Percentiles rank a stretch among this genome's conserved stretches.
Conservation (phyloP, 1,284 basidiomycete species). For the Ustilago cynodontis region DNA sequence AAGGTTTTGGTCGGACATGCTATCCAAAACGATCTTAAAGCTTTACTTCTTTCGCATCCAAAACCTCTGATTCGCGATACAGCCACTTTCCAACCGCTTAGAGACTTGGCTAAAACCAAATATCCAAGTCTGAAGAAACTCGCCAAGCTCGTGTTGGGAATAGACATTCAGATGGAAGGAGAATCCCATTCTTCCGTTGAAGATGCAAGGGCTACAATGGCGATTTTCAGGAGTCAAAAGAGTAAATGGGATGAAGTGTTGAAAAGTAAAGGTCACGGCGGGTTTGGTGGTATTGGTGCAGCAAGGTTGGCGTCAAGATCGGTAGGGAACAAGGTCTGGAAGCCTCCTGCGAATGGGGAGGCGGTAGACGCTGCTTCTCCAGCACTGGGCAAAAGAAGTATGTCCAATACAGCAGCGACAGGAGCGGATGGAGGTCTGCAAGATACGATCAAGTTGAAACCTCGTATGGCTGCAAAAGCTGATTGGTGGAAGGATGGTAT, state of each 20-base stretch:
- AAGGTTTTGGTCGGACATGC: conserved; percentile 93
- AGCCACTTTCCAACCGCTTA: conserved; percentile 75
- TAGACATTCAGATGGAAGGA: conserved; percentile 80
- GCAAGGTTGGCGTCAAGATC: conserved; percentile 15
- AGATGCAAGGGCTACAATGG: conserved; percentile 96
- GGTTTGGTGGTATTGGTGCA: conserved; percentile 1
- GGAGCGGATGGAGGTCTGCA: conserved; percentile 8
- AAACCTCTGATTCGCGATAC: conserved; percentile 84
- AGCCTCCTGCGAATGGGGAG: conserved; percentile 26
- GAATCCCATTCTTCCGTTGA: conserved; percentile 71
- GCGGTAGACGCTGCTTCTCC: conserved; percentile 38
- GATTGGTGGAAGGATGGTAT: conserved; percentile 55
- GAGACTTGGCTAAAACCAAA: conserved; percentile 75
- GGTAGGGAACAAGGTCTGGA: conserved; percentile 33
- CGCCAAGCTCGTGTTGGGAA: conserved; percentile 82
- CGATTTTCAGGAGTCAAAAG: conserved; percentile 87
- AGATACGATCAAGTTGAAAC: conserved; percentile 35
- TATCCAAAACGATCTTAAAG: conserved; percentile 90
- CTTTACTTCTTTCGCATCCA: conserved; percentile 90
- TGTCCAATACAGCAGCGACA: conserved; percentile 6
- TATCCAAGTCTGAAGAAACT: conserved; percentile 84
- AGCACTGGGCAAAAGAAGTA: conserved; percentile 25
- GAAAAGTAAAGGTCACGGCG: conserved; percentile 18
- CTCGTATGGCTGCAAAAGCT: conserved; percentile 36
- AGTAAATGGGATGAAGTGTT: conserved; percentile 80